Percentiles rank a stretch among this genome's conserved stretches.
phyloP scores from a whole-genome alignment of 352 stramenopile species.

The Pythium coloratum region DNA sequence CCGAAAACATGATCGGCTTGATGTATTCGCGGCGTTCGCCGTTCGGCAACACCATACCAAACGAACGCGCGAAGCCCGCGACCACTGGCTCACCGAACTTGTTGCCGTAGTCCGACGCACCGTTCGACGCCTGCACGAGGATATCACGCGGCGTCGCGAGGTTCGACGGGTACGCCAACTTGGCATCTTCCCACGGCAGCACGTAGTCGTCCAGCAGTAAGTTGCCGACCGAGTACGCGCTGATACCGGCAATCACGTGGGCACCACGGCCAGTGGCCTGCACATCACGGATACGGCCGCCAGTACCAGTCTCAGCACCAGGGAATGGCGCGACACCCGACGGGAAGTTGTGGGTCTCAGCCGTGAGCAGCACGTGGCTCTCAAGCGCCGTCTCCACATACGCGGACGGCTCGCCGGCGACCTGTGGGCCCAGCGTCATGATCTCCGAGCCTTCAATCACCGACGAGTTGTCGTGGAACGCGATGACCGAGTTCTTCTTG shows the following conservation, averaged over 20 bases:
- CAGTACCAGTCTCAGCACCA: constrained; percentile 96
- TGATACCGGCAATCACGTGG: constrained; percentile 93
- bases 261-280: constrained; percentile 97
- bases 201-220: constrained; percentile 95
- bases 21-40: constrained; percentile 98
- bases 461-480: constrained; percentile 99
- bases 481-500: constrained; percentile 96
- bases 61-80: constrained; percentile 96
- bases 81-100: constrained; percentile 99
- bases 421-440: constrained; percentile 73
- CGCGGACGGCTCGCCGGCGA: constrained; percentile 60
- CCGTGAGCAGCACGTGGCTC: constrained; percentile 96
- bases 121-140: constrained; percentile 96
- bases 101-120: constrained; percentile 99
- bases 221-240: constrained; percentile 92
- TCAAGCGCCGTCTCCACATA: constrained; percentile 72
- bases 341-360: constrained; percentile 99
- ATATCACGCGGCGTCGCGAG: constrained; percentile 93
- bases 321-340: constrained; percentile 95
- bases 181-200: constrained; percentile 96
- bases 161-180: constrained; percentile 90
- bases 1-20: constrained; percentile 99
- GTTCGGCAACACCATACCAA: constrained; percentile 94
- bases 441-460: constrained; percentile 95
- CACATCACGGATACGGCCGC: constrained; percentile 97